A percentile compares a stretch with the other conserved stretches of the same genome.
Conservation (phyloP, 2,329 filamentous ascomycete genomes). For the Microcyclosporella mali region DNA sequence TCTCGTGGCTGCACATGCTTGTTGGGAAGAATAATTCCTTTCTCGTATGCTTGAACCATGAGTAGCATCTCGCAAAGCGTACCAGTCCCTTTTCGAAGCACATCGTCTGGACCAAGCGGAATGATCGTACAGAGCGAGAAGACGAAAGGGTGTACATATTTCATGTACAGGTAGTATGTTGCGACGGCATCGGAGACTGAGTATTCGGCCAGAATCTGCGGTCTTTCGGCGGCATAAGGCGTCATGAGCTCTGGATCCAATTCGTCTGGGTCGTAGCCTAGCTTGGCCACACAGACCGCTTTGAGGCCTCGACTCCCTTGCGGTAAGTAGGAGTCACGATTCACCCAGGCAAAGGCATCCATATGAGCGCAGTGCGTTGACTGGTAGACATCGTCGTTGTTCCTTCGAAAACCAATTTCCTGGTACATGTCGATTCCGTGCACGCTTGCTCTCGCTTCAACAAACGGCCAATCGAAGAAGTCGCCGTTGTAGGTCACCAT, state of each 20-base stretch:
- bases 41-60: slow-evolving; percentile 95
- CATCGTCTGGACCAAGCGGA: slow-evolving; percentile 86
- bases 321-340: slow-evolving; percentile 93
- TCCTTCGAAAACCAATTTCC: slow-evolving; percentile 94
- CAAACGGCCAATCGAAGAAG: slow-evolving; percentile 99
- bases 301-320: slow-evolving; percentile 96
- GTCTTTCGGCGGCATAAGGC: slow-evolving; percentile 75
- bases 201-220: slow-evolving; percentile 92
- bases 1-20: slow-evolving; percentile 90
- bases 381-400: slow-evolving; percentile 92
- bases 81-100: slow-evolving; percentile 89
- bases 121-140: slow-evolving; percentile 97
- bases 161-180: slow-evolving; percentile 99
- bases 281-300: slow-evolving; percentile 93
- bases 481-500: slow-evolving; percentile 99
- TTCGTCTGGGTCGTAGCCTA: slow-evolving; percentile 97
- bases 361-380: slow-evolving; percentile 95
- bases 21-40: slow-evolving; percentile 88
- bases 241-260: slow-evolving; percentile 97
- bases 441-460: slow-evolving; percentile 86
- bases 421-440: slow-evolving; percentile 99
- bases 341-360: slow-evolving; percentile 99
- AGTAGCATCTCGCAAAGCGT: slow-evolving; percentile 99
- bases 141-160: slow-evolving; percentile 99
- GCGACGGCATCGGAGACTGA: slow-evolving; percentile 98